Base-by-base conservation (phyloP, 164 flowering plant species). In the Sextonia rubra region DNA sequence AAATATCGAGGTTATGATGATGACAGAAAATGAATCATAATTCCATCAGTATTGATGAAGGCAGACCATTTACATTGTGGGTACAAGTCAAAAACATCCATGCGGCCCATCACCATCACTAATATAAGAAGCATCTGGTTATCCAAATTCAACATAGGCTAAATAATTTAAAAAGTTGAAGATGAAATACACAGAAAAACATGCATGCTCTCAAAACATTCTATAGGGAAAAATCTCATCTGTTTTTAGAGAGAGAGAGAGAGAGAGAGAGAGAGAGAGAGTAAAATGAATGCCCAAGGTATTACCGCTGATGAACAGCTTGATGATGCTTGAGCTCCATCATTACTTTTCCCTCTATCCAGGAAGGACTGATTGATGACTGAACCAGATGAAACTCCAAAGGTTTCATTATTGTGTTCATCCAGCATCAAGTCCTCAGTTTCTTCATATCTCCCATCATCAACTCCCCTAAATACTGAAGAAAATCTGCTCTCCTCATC, bases 401-500 rank as follows among this genome's bases (percentile, higher is more conserved):
- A 93, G 60, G 97, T 93, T 74, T 91, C 93, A 74, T 48, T 69
- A 77, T 88, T 90, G 23, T 44, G 77, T 25, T 88, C 79, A 82
- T 91, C 87, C 69, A 86, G 78, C 60, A 75, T 12, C 23, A 76
- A 73, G 48, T 90, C 94, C 71, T 86, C 97, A 73, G 76, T 70
- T 61, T 87, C 95, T 63, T 87, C 93, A 80, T 78, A 87, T 58
- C 91, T 89, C 81, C 91, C 82, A 73, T 90, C 92, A 75, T 88
- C 90, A 71, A 79, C 77, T 14, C 71, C 82, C 73, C 90, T 82
- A 70, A 77, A 75, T 60, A 96, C 98, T 8, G 98, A 88, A n/a
- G 98, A 93, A 78, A 74, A 93, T 81, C 90, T 86, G 32, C 93
- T 83, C 82, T 93, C 99, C 80, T 96, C 99, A 73, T 93, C 98